phyloP scores from a whole-genome alignment of 1,284 basidiomycete genomes.

The Cutaneotrichosporon sp. region DNA sequence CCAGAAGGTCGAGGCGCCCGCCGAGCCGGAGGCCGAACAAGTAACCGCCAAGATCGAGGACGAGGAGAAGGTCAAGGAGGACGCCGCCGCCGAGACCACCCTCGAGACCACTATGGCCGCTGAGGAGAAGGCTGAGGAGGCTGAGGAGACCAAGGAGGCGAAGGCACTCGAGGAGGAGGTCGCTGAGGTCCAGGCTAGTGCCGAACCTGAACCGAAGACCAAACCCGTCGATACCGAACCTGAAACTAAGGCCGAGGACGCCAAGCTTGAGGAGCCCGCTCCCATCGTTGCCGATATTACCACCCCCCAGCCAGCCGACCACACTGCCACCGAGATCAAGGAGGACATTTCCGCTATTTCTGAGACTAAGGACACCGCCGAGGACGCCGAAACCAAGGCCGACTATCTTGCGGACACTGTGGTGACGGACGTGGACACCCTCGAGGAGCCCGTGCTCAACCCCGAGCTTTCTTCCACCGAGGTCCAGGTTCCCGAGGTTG shows the following conservation, averaged over 20 bases:
- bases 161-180: neutral
- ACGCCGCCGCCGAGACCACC: neutral
- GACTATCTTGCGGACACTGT: neutral
- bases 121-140: neutral
- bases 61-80: conserved; percentile 11
- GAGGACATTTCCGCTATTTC: conserved; percentile 7
- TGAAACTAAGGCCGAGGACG: neutral
- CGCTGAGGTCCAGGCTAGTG: conserved; percentile 62
- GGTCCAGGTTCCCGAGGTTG: neutral
- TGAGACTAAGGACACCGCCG: neutral
- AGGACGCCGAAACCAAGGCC: neutral
- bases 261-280: too few species aligned
- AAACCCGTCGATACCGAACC: neutral
- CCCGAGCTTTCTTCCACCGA: neutral
- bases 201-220: neutral
- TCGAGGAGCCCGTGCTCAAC: neutral
- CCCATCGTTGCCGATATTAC: neutral
- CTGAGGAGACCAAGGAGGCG: neutral
- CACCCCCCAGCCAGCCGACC: neutral
- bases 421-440: neutral
- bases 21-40: neutral
- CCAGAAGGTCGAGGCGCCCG: conserved; percentile 5
- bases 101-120: neutral
- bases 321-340: neutral
- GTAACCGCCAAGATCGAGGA: conserved; percentile 4